Evolutionary conservation across 331 rosid genomes (phyloP).

Genomic region (Cucumis variabilis): DNA sequence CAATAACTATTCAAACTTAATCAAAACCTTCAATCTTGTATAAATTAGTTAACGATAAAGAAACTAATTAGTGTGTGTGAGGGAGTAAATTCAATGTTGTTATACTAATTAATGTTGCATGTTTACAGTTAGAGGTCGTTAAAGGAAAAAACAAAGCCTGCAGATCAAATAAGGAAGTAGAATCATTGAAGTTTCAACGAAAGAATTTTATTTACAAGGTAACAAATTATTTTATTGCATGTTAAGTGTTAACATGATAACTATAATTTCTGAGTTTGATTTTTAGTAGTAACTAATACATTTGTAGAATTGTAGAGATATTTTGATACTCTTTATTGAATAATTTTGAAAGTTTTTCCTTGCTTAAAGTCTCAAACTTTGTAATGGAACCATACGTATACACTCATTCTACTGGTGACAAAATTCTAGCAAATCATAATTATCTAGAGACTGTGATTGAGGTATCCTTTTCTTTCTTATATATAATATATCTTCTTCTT

Average conservation of each 20-base stretch:
- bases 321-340: background rate
- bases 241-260: background rate
- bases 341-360: background rate
- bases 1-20: background rate
- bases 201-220: conserved; percentile 89
- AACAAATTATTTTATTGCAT: conserved; percentile 24
- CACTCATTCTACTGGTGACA: conserved; percentile 95
- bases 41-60: too few relatives aligned
- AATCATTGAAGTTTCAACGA: conserved; percentile 74
- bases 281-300: background rate
- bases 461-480: conserved; percentile 49
- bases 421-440: conserved; percentile 91
- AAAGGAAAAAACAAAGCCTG: conserved; percentile 77
- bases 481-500: conserved; percentile 4
- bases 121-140: conserved; percentile 72
- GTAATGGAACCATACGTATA: conserved; percentile 68
- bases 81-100: background rate
- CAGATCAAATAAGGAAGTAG: conserved; percentile 72
- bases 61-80: too few relatives aligned
- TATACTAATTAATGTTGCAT: conserved; percentile 13
- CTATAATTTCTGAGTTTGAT: background rate
- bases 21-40: conserved; percentile 5
- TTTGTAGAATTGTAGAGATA: background rate
- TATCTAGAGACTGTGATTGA: conserved; percentile 90
- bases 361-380: conserved; percentile 24